Percentiles rank a stretch among this genome's conserved stretches.
phyloP scores from a whole-genome alignment of 305 asterid species.

The Solanum hybrid region DNA sequence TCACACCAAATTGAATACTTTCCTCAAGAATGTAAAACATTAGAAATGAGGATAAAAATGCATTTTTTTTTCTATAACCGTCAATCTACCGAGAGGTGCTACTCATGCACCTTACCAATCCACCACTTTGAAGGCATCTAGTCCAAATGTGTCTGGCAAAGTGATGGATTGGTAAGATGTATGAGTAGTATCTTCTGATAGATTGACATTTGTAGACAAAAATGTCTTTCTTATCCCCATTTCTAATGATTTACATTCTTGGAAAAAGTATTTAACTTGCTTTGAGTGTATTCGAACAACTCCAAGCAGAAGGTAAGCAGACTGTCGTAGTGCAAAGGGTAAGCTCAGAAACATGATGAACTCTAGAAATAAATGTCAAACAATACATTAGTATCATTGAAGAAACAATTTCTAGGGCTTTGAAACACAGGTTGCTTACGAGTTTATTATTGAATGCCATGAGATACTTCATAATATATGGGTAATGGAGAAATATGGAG shows the following conservation, averaged over 20 bases:
- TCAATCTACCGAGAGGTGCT: too few relatives aligned
- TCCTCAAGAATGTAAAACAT: slow-evolving; percentile 47
- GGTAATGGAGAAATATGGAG: too few relatives aligned
- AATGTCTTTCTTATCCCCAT: slow-evolving; percentile 31
- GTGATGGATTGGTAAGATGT: slow-evolving; percentile 39
- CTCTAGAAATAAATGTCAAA: slow-evolving; percentile 31
- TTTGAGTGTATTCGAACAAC: slow-evolving; percentile 78
- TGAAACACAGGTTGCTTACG: too few relatives aligned
- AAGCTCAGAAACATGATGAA: slow-evolving; percentile 54
- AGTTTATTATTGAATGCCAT: too few relatives aligned
- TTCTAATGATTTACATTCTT: slow-evolving; percentile 45
- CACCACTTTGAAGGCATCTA: too few relatives aligned
- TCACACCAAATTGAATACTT: slow-evolving; percentile 80
- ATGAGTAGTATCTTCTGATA: slow-evolving; percentile 14
- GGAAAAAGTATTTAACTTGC: slow-evolving; percentile 65
- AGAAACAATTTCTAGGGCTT: too few relatives aligned
- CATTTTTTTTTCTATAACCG: neutral
- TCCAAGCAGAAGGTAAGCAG: slow-evolving; percentile 70
- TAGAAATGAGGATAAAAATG: slow-evolving; percentile 35
- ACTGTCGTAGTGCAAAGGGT: slow-evolving; percentile 72
- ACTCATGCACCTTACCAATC: too few relatives aligned
- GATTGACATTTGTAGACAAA: slow-evolving; percentile 35
- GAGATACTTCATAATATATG: too few relatives aligned
- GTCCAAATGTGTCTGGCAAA: slow-evolving; percentile 4
- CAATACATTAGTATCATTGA: neutral